Evolutionary conservation across 768 basidiomycete species (phyloP), one percentile per base, ranked within the genome.

Genomic region (Panaeolus papilionaceus): DNA sequence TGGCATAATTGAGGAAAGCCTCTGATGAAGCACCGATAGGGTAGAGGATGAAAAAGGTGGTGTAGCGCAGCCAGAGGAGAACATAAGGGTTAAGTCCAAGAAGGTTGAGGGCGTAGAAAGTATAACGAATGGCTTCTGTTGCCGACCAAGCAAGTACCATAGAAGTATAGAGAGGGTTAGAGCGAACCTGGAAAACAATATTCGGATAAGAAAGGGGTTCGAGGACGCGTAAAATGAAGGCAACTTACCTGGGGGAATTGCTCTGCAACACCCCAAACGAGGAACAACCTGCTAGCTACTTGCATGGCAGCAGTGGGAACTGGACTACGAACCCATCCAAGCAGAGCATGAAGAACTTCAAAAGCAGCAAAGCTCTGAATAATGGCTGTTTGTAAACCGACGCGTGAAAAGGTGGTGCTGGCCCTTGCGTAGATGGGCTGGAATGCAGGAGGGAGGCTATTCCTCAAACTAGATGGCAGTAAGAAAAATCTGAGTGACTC

Each of bases 131-230:
- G 61, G 96, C 88, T 79, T 99, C 98, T 16, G 95, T 94, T 63
- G 90, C 68, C 0, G 93, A 91, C 98, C 98, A 99, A 0, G 96
- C 92, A 68, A 97, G 79, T 64, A 98, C 86, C 95, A 98, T 97
- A 62, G 91, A 89, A 6, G 93, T 87, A 81, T 93, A 98, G 33
- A 96, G 75, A 3, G 98, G 93, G 74, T 88, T 90, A 3, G 82
- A 75, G 70, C 88, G 92, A 33, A 92, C 85, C 89, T 92, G 67
- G 33, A 5, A 33, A 33, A 28, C 58, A 8, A 65, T 3, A 42
- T 12, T 26, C 18, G 38, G 26, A 66, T 40, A 23, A 62, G 37
- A n/a, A 33, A 68, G 64, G 26, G 61, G 33, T 51, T 33, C 14
- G 39, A 38, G 38, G 49, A 54, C 12, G 16, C 42, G 16, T 16